These are phyloP conservation scores for Fusarium annulatum DNA, from an alignment of 2,329 filamentous ascomycete species.

Conservation along the genomic window DNA sequence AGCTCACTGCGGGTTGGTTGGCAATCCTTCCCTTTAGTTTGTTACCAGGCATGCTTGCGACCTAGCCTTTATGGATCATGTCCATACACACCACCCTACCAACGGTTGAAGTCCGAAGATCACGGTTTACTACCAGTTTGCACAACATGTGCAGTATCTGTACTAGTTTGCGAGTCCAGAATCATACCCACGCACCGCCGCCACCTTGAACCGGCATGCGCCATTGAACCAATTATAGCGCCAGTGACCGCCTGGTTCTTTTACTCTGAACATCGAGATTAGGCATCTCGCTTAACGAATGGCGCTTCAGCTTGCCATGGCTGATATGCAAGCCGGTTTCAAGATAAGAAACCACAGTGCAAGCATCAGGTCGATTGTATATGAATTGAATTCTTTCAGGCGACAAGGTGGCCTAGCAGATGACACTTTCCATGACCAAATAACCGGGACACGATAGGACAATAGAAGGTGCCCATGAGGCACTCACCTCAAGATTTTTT, in stretches of 20 bases:
- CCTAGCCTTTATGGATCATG: neutral
- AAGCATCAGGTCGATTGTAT: neutral
- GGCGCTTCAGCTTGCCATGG: neutral
- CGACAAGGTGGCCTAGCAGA: neutral
- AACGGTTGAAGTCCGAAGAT: neutral
- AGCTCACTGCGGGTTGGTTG: neutral
- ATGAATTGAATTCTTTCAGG: neutral
- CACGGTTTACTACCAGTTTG: neutral
- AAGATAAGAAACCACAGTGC: neutral
- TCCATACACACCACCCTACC: neutral
- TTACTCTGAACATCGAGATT: conserved; percentile 10
- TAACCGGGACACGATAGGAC: neutral
- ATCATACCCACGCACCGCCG: neutral
- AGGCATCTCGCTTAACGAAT: conserved; percentile 22
- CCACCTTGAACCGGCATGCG: neutral
- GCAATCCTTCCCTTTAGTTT: neutral
- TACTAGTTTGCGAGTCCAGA: conserved; percentile 4
- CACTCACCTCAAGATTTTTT: neutral
- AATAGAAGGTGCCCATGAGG: neutral
- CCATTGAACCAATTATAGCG: neutral
- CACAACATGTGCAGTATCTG: neutral
- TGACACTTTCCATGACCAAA: neutral
- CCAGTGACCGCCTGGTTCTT: conserved; percentile 6
- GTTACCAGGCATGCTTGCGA: neutral
- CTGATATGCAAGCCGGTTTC: neutral